These are phyloP conservation scores for Russula emetica DNA, from an alignment of 768 basidiomycete species.

Conservation along the genomic window DNA sequence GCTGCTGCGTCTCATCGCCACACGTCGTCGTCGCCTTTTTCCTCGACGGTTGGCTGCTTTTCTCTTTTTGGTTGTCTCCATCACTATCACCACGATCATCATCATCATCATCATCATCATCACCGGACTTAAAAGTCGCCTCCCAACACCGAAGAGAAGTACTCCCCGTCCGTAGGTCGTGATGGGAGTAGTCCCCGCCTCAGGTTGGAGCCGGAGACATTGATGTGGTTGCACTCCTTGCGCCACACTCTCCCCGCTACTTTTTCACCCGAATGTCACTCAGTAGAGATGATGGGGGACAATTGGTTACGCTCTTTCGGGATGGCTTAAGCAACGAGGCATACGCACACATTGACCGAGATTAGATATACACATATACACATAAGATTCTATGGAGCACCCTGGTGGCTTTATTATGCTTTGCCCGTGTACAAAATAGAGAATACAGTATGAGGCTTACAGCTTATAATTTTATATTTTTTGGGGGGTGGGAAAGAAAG, in stretches of 20 bases:
- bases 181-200: conserved; percentile 2
- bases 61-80: conserved; percentile 1
- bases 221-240: neutral
- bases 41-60: conserved; percentile 1
- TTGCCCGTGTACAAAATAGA: neutral
- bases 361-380: conserved; percentile 3
- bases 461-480: neutral
- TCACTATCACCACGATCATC: conserved; percentile 5
- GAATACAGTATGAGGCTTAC: neutral
- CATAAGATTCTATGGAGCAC: neutral
- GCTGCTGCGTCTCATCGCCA: neutral
- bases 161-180: neutral
- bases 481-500: conserved; percentile 1
- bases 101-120: neutral
- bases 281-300: neutral
- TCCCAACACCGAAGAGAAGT: neutral
- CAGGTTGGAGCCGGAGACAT: neutral
- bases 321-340: neutral
- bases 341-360: neutral
- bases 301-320: neutral
- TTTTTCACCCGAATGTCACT: no score
- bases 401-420: neutral
- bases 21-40: neutral
- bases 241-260: neutral
- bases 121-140: neutral